A percentile compares a stretch with the other conserved stretches of the same genome.
Evolutionary conservation across 176 grass and related monocot species (phyloP).

Genomic region (Phoenix dactylifera): DNA sequence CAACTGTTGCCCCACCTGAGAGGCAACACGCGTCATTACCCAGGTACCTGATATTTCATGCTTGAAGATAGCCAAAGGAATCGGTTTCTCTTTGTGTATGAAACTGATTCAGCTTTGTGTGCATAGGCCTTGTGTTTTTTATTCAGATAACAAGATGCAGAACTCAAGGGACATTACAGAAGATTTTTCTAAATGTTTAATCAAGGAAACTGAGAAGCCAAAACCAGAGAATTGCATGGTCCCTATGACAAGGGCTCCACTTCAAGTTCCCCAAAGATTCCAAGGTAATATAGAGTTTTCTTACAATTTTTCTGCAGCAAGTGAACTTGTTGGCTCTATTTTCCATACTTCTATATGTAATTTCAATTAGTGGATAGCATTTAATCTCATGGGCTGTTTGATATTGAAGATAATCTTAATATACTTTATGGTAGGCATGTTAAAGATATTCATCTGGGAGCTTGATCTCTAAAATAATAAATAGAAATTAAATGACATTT

Average conservation of each 20-base stretch:
- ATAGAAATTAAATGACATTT: too few relatives aligned
- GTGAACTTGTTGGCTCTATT: not conserved
- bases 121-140: conserved; percentile 56
- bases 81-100: not conserved
- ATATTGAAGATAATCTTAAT: not conserved
- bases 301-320: not conserved
- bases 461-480: too few relatives aligned
- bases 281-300: not conserved
- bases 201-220: conserved; percentile 47
- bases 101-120: conserved; percentile 2
- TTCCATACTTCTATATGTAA: too few relatives aligned
- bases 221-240: conserved; percentile 31
- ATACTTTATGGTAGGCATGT: not conserved
- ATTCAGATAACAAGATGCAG: conserved; percentile 49
- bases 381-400: not conserved
- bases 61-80: not conserved
- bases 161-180: conserved; percentile 49
- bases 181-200: conserved; percentile 82
- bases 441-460: too few relatives aligned
- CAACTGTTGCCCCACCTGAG: too few relatives aligned
- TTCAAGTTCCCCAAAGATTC: conserved; percentile 27
- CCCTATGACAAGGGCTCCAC: conserved; percentile 35
- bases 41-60: not conserved
- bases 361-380: not conserved
- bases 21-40: not conserved